phyloP scores from a whole-genome alignment of 192 early-diverging fungal species.

The Umbelopsis ramanniana region DNA sequence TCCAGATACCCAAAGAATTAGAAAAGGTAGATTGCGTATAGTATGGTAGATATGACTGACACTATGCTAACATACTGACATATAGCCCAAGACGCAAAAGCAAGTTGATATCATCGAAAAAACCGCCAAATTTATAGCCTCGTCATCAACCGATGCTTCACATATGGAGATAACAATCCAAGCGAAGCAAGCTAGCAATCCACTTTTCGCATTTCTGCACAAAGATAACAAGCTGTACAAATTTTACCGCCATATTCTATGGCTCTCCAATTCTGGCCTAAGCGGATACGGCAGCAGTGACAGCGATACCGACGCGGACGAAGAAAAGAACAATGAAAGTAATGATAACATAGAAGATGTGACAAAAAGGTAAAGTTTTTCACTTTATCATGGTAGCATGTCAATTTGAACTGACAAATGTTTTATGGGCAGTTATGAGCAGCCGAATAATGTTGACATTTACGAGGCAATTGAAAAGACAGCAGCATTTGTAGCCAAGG shows the following conservation, averaged over 20 bases:
- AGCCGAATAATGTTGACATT: neutral
- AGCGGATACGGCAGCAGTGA: conserved; percentile 53
- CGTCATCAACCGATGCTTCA: conserved; percentile 48
- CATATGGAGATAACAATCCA: conserved; percentile 76
- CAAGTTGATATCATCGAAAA: conserved; percentile 71
- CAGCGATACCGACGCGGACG: conserved; percentile 30
- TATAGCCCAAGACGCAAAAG: conserved; percentile 57
- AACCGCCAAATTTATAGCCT: conserved; percentile 70
- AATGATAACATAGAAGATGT: conserved; percentile 1
- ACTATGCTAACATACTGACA: neutral
- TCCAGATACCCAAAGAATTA: conserved; percentile 55
- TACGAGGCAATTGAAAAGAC: conserved; percentile 45
- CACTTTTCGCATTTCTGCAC: conserved; percentile 73
- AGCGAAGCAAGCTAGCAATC: conserved; percentile 74
- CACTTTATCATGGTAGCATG: too few species aligned
- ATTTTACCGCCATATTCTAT: conserved; percentile 72
- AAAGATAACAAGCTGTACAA: conserved; percentile 58
- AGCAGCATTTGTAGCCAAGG: conserved; percentile 46
- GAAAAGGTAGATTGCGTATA: conserved; percentile 36
- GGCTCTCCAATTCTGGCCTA: conserved; percentile 64
- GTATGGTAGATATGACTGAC: neutral
- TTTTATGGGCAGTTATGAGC: neutral
- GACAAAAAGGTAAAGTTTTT: neutral
- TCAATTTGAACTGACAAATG: neutral
- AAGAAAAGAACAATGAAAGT: conserved; percentile 33